These are phyloP conservation scores for Dendrostoma leiphaemia DNA, from an alignment of 2,329 filamentous ascomycete species.

Conservation along the genomic window DNA sequence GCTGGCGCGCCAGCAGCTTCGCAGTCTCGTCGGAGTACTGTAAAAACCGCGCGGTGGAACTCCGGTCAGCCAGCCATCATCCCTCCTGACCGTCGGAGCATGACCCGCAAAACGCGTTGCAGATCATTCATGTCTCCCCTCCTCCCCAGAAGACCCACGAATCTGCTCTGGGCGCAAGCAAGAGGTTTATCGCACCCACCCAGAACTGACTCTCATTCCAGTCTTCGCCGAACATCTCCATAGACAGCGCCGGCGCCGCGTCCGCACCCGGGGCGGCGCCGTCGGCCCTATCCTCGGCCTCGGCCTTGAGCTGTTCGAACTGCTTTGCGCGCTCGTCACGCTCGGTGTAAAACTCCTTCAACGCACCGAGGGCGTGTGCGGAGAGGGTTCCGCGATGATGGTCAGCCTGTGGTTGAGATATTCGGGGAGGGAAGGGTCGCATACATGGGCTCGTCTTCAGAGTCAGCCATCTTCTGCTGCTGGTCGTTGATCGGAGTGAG, in stretches of 20 bases:
- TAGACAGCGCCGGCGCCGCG: conserved; percentile 35
- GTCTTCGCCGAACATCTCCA: conserved; percentile 74
- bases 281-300: conserved; percentile 51
- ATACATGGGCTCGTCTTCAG: conserved; percentile 51
- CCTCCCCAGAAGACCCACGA: neutral
- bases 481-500: neutral
- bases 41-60: neutral
- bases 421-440: conserved; percentile 17
- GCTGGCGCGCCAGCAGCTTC: conserved; percentile 56
- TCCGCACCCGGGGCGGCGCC: neutral
- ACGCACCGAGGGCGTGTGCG: conserved; percentile 61
- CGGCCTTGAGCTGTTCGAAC: conserved; percentile 65
- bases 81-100: too few relatives aligned
- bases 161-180: too few relatives aligned
- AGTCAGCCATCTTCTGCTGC: conserved; percentile 27
- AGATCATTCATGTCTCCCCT: too few relatives aligned
- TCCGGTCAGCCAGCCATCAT: neutral
- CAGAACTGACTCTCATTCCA: conserved; percentile 86
- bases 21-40: conserved; percentile 75
- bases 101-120: too few relatives aligned
- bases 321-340: conserved; percentile 63
- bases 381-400: conserved; percentile 69
- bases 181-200: too few relatives aligned
- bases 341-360: conserved; percentile 73
- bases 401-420: too few relatives aligned